Evolutionary conservation across 1,284 basidiomycete species (phyloP).

Genomic region (Cryptococcus sp.): DNA sequence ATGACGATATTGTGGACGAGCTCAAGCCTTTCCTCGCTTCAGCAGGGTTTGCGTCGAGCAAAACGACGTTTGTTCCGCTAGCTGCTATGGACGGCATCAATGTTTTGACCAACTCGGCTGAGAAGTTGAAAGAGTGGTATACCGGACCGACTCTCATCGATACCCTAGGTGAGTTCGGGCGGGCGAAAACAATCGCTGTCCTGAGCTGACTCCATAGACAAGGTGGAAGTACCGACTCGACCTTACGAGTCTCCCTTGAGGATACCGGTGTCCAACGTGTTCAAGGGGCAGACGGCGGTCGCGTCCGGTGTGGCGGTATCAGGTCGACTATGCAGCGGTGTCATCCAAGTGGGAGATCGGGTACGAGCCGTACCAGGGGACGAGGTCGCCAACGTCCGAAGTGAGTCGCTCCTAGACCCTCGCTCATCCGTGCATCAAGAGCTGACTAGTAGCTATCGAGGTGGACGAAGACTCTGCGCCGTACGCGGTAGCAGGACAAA

Average conservation of each 20-base stretch:
- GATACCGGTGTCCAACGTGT: slow-evolving; percentile 90
- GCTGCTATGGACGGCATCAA: slow-evolving; percentile 88
- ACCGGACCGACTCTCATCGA: slow-evolving; percentile 77
- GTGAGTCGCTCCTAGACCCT: no score
- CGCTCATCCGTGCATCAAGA: no score
- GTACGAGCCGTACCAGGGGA: slow-evolving; percentile 86
- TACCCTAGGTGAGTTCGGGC: slow-evolving; percentile 58
- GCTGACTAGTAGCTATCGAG: no score
- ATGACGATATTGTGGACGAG: slow-evolving; percentile 70
- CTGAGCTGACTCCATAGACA: slow-evolving; percentile 52
- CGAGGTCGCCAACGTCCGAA: slow-evolving; percentile 74
- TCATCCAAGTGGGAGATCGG: slow-evolving; percentile 87
- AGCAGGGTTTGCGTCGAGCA: slow-evolving; percentile 74
- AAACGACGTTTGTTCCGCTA: slow-evolving; percentile 80
- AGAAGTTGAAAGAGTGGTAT: slow-evolving; percentile 65
- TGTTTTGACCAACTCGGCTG: slow-evolving; percentile 53
- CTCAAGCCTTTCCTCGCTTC: slow-evolving; percentile 78
- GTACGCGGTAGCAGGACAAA: slow-evolving; percentile 88
- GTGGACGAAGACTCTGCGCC: slow-evolving; percentile 69
- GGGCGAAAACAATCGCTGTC: neutral
- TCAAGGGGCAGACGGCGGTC: slow-evolving; percentile 73
- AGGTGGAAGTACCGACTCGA: slow-evolving; percentile 71
- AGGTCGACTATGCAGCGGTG: slow-evolving; percentile 79
- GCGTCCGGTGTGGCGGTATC: slow-evolving; percentile 68
- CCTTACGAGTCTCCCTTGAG: slow-evolving; percentile 73